Conservation (phyloP, 805 yeast species). For the Spathaspora boniae region DNA sequence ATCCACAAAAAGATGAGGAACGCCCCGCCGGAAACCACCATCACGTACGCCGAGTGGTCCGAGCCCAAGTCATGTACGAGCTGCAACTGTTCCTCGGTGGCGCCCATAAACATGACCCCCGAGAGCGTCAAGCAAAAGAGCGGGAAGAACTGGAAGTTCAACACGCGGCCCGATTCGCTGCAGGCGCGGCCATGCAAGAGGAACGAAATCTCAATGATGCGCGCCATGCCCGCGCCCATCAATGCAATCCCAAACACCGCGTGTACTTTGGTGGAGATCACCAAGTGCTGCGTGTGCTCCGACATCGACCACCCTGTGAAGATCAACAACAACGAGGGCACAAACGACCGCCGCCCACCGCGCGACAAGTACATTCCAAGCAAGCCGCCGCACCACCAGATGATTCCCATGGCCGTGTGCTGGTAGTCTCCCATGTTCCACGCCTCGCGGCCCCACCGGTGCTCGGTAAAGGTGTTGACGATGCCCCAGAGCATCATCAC, state of each 20-base stretch:
- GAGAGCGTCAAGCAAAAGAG: constrained; percentile 75
- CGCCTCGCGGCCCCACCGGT: constrained; percentile 83
- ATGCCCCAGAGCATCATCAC: constrained; percentile 89
- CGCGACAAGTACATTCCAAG: constrained; percentile 72
- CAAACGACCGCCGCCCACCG: constrained; percentile 60
- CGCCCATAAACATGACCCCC: constrained; percentile 86
- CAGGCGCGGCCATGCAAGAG: constrained; percentile 59
- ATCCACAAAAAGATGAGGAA: constrained; percentile 69
- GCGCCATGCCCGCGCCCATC: constrained; percentile 70
- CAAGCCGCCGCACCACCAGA: constrained; percentile 95
- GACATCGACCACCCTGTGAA: constrained; percentile 96
- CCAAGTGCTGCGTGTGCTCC: constrained; percentile 74
- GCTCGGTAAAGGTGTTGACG: constrained; percentile 93
- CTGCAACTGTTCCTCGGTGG: constrained; percentile 81
- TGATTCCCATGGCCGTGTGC: constrained; percentile 93
- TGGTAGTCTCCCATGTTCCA: constrained; percentile 95
- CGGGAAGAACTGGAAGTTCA: constrained; percentile 82
- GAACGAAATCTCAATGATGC: constrained; percentile 79
- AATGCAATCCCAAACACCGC: constrained; percentile 79
- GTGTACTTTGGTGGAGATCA: constrained; percentile 83
- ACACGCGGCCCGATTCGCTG: constrained; percentile 41
- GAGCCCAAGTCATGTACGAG: constrained; percentile 72
- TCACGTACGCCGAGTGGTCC: constrained; percentile 79
- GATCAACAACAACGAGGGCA: constrained; percentile 79
- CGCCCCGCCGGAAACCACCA: constrained; percentile 70